Evolutionary conservation across 129 eudicot genomes (phyloP), one percentile per base, ranked within the genome.

Genomic region (Tagetes erecta): DNA sequence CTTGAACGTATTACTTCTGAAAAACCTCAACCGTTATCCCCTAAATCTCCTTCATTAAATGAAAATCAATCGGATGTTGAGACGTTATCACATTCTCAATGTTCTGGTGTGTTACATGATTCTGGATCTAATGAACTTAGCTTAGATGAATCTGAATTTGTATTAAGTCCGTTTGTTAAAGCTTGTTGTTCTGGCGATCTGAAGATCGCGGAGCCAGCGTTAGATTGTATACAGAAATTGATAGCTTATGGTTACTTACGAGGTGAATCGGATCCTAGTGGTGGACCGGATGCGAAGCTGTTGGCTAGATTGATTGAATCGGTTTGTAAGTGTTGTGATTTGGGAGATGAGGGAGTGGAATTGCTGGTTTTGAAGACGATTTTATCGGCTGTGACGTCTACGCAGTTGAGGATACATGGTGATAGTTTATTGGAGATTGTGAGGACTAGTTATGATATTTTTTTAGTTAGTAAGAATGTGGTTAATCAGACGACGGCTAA

Each of bases 401-500:
- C 82, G 3, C 84, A 86, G 9, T 40, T 93, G 70, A 70, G 96
- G 68, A 87, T 93, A 41, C 98, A 93, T 45, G 98, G 98, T 8
- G 97, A 90, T 83, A 90, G 96, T 78, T 80, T 93, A 75, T 72
- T 93, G 85, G 87, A 84, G 77, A 87, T 93, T 37, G 95, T 93
- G 36, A 76, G 92, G 82, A 93, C 97, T 66, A 83, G 96, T 60
- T 93, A 93, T 68, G 98, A 93, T 76, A 82, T 93, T 34, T 93
- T 84, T 70, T 75, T 93, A 31, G 84, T 69, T 60, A 93, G 98
- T 68, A 93, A 84, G 86, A 90, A 90, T 78, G 89, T 90, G 80
- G 98, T 94, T 76, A 94, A 94, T 76, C 98, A 94, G 87, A 88
- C 89, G 0, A 94, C 98, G 0, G 96, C 98, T 0, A 94, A 94